A percentile compares a stretch with the other conserved stretches of the same genome.
Conservation (phyloP, 2,329 filamentous ascomycete species). For the Alternaria alternata region DNA sequence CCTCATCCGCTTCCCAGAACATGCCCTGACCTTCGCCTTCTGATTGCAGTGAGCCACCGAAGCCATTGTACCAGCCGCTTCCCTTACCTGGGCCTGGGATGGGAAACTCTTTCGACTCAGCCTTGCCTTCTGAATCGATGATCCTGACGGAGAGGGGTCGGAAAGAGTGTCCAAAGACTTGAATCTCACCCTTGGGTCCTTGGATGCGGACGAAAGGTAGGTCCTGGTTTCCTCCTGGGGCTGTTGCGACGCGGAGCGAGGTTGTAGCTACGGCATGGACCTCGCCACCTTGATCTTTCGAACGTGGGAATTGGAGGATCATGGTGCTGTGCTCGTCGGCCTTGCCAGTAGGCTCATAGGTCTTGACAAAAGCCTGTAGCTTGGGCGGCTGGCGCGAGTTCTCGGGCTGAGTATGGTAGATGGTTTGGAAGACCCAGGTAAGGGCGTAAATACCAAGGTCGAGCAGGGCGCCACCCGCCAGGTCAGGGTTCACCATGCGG, state of each 20-base stretch:
- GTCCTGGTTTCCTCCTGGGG: constrained; percentile 62
- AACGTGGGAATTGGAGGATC: constrained; percentile 75
- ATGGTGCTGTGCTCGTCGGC: constrained; percentile 82
- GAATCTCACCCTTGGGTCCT: constrained; percentile 81
- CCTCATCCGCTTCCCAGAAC: constrained; percentile 89
- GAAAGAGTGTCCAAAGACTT: constrained; percentile 76
- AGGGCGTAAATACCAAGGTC: constrained; percentile 89
- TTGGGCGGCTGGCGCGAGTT: constrained; percentile 71
- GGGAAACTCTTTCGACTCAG: constrained; percentile 57
- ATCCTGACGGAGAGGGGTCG: constrained; percentile 72
- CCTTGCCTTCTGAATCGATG: constrained; percentile 61
- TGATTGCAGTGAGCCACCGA: constrained; percentile 53
- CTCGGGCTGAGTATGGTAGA: constrained; percentile 79
- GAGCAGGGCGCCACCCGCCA: constrained; percentile 83
- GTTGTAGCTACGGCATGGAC: constrained; percentile 75
- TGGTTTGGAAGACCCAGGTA: constrained; percentile 89
- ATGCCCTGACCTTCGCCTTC: constrained; percentile 77
- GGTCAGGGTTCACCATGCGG: constrained; percentile 82
- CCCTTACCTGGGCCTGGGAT: constrained; percentile 58
- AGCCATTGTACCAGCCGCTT: constrained; percentile 59
- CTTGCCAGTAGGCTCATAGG: constrained; percentile 75
- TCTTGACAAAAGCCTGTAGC: constrained; percentile 72
- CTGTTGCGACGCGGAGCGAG: constrained; percentile 58
- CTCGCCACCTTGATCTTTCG: constrained; percentile 58
- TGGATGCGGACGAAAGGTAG: constrained; percentile 79